Evolutionary conservation across 2,329 filamentous ascomycete genomes (phyloP).

Genomic region (Colletotrichum tabaci): DNA sequence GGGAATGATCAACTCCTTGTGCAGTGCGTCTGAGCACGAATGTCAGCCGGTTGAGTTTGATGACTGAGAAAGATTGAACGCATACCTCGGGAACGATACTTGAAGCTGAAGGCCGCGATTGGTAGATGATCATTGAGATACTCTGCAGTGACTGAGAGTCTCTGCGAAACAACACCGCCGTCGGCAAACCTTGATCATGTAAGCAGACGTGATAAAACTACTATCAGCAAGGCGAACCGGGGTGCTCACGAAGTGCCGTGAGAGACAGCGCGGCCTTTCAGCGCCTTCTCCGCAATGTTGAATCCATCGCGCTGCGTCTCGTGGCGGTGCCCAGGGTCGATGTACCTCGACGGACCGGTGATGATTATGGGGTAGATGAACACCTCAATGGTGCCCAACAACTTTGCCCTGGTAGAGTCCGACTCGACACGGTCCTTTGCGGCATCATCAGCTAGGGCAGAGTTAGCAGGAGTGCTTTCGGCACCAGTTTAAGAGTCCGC

Average conservation of each 20-base stretch:
- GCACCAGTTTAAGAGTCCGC: neutral
- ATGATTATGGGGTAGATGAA: constrained; percentile 35
- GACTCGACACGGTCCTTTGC: constrained; percentile 28
- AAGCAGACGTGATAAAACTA: neutral
- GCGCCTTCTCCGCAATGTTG: constrained; percentile 40
- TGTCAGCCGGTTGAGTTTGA: neutral
- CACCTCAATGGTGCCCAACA: constrained; percentile 45
- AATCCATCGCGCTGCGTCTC: neutral
- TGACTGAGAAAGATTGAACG: neutral
- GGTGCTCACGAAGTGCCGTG: constrained; percentile 44
- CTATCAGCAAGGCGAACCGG: neutral
- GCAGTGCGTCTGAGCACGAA: constrained; percentile 42
- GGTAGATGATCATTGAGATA: constrained; percentile 23
- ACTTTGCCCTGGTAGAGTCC: constrained; percentile 31
- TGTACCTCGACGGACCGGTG: constrained; percentile 1
- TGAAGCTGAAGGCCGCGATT: constrained; percentile 44
- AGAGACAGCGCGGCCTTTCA: constrained; percentile 43
- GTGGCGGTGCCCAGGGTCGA: neutral
- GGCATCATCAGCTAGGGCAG: constrained; percentile 37
- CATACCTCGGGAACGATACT: constrained; percentile 46
- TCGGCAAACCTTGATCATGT: constrained; percentile 28
- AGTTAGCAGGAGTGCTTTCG: constrained; percentile 3
- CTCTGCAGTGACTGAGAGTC: neutral
- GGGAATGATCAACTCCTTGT: constrained; percentile 43
- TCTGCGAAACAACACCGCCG: constrained; percentile 13